phyloP scores from a whole-genome alignment of 2,329 filamentous ascomycete species.

The Verticillium nubilum region DNA sequence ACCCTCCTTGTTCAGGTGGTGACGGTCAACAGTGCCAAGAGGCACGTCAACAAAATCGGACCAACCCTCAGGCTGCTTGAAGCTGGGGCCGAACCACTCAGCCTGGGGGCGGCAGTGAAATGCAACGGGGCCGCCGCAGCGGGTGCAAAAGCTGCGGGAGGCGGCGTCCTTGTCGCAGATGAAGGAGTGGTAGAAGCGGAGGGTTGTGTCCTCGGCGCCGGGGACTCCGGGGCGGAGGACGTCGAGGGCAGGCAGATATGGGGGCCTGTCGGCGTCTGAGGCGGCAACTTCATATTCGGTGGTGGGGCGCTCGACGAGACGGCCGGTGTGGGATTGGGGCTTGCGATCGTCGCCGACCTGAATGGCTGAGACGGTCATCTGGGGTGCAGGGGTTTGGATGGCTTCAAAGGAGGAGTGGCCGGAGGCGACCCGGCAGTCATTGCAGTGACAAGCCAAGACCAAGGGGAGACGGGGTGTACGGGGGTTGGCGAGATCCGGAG shows the following conservation, averaged over 20 bases:
- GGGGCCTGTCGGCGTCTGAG: conserved; percentile 1
- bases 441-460: conserved; percentile 17
- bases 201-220: conserved; percentile 11
- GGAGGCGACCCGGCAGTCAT: conserved; percentile 16
- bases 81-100: conserved; percentile 1
- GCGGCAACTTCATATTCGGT: background rate
- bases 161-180: conserved; percentile 6
- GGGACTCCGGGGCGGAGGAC: conserved; percentile 9
- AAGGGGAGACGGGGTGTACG: conserved; percentile 11
- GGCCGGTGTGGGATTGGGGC: background rate
- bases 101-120: background rate
- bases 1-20: background rate
- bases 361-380: conserved; percentile 16
- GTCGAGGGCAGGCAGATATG: conserved; percentile 7
- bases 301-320: background rate
- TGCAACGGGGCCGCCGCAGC: conserved; percentile 13
- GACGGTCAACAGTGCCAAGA: background rate
- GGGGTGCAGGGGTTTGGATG: conserved; percentile 8
- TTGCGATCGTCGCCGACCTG: background rate
- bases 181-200: conserved; percentile 19
- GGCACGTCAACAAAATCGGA: background rate
- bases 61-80: conserved; percentile 1
- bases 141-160: conserved; percentile 19
- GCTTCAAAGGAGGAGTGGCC: conserved; percentile 1
- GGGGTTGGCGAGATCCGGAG: conserved; percentile 4